Percentiles rank a stretch among this genome's conserved stretches.
Evolutionary conservation across 75 land plant genomes (phyloP).

Genomic region (Selaginella tamariscina): DNA sequence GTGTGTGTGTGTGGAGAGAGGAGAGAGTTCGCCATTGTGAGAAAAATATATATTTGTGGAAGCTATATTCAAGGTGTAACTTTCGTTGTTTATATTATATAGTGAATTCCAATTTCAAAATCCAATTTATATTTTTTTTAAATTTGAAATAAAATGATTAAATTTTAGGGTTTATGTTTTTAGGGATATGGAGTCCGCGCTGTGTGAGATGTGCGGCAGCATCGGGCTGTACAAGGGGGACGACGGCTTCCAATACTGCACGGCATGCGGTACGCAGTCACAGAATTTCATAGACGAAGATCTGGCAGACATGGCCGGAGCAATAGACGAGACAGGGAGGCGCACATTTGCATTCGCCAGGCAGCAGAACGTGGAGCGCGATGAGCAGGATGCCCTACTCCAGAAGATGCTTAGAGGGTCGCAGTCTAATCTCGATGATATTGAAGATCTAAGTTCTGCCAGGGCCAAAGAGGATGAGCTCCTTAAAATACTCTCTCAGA

Average conservation of each 20-base stretch:
- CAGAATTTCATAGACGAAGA: slow-evolving; percentile 50
- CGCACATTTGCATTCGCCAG: slow-evolving; percentile 12
- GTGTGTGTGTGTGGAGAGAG: too few relatives aligned
- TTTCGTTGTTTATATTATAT: too few relatives aligned
- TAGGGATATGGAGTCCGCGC: neutral
- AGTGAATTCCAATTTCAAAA: too few relatives aligned
- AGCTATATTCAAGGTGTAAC: too few relatives aligned
- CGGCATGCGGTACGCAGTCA: slow-evolving; percentile 44
- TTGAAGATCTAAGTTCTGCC: neutral
- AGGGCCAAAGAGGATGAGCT: neutral
- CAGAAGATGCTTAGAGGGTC: neutral
- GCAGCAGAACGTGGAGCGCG: slow-evolving; percentile 15
- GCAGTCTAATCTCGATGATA: neutral
- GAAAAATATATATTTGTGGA: too few relatives aligned
- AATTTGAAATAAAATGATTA: too few relatives aligned
- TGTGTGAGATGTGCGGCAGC: slow-evolving; percentile 40
- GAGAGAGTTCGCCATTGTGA: too few relatives aligned
- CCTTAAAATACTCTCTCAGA: neutral
- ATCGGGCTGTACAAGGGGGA: slow-evolving; percentile 25
- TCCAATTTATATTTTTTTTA: too few relatives aligned
- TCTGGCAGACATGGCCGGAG: slow-evolving; percentile 20
- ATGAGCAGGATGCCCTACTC: slow-evolving; percentile 2
- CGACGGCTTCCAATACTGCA: slow-evolving; percentile 79
- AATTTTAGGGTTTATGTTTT: neutral
- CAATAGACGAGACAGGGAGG: slow-evolving; percentile 28